Base-by-base conservation (phyloP, 1,139 yeast genomes). In the Suhomyces yuchorum region DNA sequence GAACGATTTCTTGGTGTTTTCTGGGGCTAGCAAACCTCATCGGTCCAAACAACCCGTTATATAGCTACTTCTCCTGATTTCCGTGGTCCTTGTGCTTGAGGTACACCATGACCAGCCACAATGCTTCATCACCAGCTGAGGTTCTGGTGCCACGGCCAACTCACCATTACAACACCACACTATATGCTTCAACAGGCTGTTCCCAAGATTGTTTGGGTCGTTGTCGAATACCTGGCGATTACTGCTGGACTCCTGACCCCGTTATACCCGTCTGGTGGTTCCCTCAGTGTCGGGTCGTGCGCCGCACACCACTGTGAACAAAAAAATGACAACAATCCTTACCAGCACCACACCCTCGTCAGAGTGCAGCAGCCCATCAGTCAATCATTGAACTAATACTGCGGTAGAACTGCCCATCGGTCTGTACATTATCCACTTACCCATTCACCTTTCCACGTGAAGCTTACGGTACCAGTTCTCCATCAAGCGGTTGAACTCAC, bases 321-420 rank as follows among this genome's bases (percentile, higher is more conserved):
- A 47, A 47, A 47, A 47, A 47, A 44, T 44, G 50, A 47, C 50
- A 47, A 47, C 50, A 47, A 47, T 47, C 50, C 50, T 41, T 43
- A 47, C 45, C 43, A 37, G 37, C 43, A 40, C 41, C 38, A 44
- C 35, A 41, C 42, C 44, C 33, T 20, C 41, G 40, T 36, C 41
- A 30, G 32, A 43, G 44, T 39, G 36, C 46, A 39, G 44, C 42
- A 35, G 43, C 42, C 37, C 33, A 43, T 37, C 42, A 36, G 46
- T 43, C 44, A 35, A 43, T 40, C 46, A 24, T 43, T 33, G 37
- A 39, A 40, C 28, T 28, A 36, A 22, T 24, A 42, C 45, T 40
- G 49, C 22, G 38, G 42, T 26, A 33, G n/a, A 22, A 18, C 43
- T 41, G 43, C 33, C 30, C 33, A 20, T 32, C 26, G 40, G 37